Conservation (phyloP, 1,284 basidiomycete genomes). For the Cyathus olla region DNA sequence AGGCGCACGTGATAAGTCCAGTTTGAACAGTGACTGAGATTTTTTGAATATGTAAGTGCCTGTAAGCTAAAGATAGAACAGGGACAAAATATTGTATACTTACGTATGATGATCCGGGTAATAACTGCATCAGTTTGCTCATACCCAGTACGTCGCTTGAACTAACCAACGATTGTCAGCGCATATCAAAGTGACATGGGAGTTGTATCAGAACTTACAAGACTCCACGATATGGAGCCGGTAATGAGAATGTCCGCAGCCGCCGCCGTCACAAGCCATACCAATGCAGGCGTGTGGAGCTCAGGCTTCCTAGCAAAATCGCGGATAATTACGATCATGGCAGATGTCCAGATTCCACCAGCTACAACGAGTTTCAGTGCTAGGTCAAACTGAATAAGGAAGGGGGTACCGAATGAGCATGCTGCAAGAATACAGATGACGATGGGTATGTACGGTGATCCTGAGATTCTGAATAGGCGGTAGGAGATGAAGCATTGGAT, state of each 20-base stretch:
- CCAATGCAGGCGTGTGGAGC: slow-evolving; percentile 24
- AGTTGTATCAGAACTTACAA: slow-evolving; percentile 26
- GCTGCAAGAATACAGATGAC: slow-evolving; percentile 30
- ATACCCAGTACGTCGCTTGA: slow-evolving; percentile 15
- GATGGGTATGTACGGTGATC: slow-evolving; percentile 21
- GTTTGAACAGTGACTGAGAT: slow-evolving; percentile 2
- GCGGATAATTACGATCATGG: slow-evolving; percentile 18
- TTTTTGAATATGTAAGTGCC: no score
- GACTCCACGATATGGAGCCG: slow-evolving; percentile 26
- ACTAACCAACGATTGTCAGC: neutral
- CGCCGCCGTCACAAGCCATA: slow-evolving; percentile 39
- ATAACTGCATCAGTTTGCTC: slow-evolving; percentile 18
- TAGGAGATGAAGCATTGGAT: slow-evolving; percentile 44
- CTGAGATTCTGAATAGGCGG: slow-evolving; percentile 38
- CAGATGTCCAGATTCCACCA: slow-evolving; percentile 35
- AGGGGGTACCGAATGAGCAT: slow-evolving; percentile 24
- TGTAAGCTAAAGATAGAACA: neutral
- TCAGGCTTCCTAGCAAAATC: slow-evolving; percentile 16
- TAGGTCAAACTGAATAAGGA: neutral
- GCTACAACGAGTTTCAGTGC: slow-evolving; percentile 13
- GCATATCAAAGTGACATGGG: no score
- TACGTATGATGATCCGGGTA: slow-evolving; percentile 16
- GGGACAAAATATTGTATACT: neutral
- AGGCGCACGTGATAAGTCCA: neutral
- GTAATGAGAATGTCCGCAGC: slow-evolving; percentile 42